phyloP scores from a whole-genome alignment of 768 basidiomycete genomes.

The Collybia mongolica region DNA sequence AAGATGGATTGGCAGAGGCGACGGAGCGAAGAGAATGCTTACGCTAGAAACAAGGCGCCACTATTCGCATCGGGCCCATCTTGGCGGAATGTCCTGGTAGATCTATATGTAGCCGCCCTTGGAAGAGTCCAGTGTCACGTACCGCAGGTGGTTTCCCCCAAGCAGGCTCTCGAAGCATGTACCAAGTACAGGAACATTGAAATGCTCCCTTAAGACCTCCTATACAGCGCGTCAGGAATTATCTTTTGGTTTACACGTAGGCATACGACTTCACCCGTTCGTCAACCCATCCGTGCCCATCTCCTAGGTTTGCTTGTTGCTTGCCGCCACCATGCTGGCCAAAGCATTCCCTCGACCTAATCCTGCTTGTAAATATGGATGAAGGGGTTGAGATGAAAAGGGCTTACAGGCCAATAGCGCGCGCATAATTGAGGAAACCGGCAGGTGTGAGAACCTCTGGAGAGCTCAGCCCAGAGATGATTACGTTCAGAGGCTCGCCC shows the following conservation, averaged over 20 bases:
- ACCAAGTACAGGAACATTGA: slow-evolving; percentile 60
- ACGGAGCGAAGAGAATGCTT: neutral
- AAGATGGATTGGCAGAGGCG: too few species aligned
- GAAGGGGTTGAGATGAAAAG: neutral
- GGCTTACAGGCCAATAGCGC: slow-evolving; percentile 49
- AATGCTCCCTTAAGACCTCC: slow-evolving; percentile 71
- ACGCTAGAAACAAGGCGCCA: slow-evolving; percentile 21
- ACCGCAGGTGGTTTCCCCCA: slow-evolving; percentile 71
- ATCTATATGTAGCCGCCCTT: too few species aligned
- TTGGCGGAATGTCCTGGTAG: slow-evolving; percentile 16
- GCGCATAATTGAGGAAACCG: slow-evolving; percentile 51
- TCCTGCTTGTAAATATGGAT: neutral
- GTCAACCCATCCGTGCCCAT: slow-evolving; percentile 57
- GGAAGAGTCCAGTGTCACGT: slow-evolving; percentile 12
- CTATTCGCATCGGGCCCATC: slow-evolving; percentile 21
- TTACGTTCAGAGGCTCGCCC: slow-evolving; percentile 29
- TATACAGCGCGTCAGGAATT: slow-evolving; percentile 27
- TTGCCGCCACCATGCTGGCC: slow-evolving; percentile 55
- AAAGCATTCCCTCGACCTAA: slow-evolving; percentile 57
- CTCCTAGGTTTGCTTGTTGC: slow-evolving; percentile 68
- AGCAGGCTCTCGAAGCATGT: slow-evolving; percentile 68
- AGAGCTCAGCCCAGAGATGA: slow-evolving; percentile 56
- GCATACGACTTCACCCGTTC: slow-evolving; percentile 21
- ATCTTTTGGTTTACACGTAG: neutral
- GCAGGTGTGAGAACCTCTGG: slow-evolving; percentile 42